These are phyloP conservation scores for Cladophialophora chaetospira DNA, from an alignment of 2,329 filamentous ascomycete species.

Conservation along the genomic window DNA sequence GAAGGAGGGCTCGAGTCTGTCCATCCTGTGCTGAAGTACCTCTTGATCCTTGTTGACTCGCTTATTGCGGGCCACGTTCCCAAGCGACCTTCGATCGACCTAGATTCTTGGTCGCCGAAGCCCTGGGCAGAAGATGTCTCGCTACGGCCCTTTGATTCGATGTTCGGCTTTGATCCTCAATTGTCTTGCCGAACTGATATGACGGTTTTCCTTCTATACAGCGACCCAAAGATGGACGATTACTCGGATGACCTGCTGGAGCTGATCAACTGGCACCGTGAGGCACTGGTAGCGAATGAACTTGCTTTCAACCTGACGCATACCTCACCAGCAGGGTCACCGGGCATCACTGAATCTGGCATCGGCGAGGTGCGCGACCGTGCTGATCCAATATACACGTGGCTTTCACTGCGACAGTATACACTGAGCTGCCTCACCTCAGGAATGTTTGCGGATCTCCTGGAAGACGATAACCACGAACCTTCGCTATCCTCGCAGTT, in stretches of 20 bases:
- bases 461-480: constrained; percentile 2
- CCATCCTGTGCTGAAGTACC: constrained; percentile 14
- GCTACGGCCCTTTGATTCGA: constrained; percentile 6
- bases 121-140: constrained; percentile 11
- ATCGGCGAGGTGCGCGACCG: background rate
- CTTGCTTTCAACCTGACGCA: background rate
- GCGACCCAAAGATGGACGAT: background rate
- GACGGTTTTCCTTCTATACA: background rate
- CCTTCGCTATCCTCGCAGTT: constrained; percentile 3
- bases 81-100: constrained; percentile 12
- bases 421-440: constrained; percentile 9
- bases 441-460: constrained; percentile 13
- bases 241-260: background rate
- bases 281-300: constrained; percentile 11
- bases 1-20: constrained; percentile 15
- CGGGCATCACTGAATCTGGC: background rate
- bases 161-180: constrained; percentile 13
- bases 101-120: constrained; percentile 15
- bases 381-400: constrained; percentile 14
- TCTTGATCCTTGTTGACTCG: constrained; percentile 14
- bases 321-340: background rate
- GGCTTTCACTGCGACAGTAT: constrained; percentile 17
- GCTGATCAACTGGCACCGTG: constrained; percentile 13
- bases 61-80: constrained; percentile 16
- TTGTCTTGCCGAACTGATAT: constrained; percentile 3